Evolutionary conservation across 352 stramenopile genomes (phyloP).

Genomic region (Stephanocyclus meneghinianus): DNA sequence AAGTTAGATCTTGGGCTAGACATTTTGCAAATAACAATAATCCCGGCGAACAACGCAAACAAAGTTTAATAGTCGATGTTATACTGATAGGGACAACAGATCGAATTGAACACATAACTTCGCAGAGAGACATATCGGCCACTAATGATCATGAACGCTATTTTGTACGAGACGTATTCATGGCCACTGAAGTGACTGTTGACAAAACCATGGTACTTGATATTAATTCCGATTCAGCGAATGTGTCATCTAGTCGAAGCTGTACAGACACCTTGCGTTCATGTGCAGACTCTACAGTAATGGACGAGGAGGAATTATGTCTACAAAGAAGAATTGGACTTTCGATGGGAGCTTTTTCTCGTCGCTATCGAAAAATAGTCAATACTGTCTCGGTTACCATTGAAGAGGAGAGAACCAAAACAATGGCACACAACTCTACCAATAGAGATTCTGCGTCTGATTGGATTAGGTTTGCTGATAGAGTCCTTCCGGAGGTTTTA

Average conservation of each 20-base stretch:
- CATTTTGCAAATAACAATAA: constrained; percentile 1
- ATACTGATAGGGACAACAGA: constrained; percentile 17
- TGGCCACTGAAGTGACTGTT: constrained; percentile 23
- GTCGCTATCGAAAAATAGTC: constrained; percentile 26
- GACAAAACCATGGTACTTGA: constrained; percentile 7
- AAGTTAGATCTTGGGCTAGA: constrained; percentile 5
- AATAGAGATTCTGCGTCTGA: background rate
- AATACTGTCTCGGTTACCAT: background rate
- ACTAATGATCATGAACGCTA: background rate
- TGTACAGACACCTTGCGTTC: constrained; percentile 6
- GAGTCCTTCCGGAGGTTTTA: constrained; percentile 16
- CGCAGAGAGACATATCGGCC: constrained; percentile 21
- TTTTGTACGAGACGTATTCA: constrained; percentile 18
- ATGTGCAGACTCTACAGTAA: constrained; percentile 8
- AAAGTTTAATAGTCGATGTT: constrained; percentile 12
- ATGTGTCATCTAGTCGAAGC: background rate
- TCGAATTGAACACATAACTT: constrained; percentile 3
- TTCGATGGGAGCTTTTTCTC: constrained; percentile 23
- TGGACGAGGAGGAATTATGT: constrained; percentile 6
- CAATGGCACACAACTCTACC: background rate
- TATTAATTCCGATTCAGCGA: background rate
- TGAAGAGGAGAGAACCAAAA: background rate
- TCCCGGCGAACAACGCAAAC: background rate
- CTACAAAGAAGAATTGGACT: constrained; percentile 27
- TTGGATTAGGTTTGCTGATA: constrained; percentile 1